Evolutionary conservation across 75 land plant species (phyloP).

Genomic region (Azolla pinnata): DNA sequence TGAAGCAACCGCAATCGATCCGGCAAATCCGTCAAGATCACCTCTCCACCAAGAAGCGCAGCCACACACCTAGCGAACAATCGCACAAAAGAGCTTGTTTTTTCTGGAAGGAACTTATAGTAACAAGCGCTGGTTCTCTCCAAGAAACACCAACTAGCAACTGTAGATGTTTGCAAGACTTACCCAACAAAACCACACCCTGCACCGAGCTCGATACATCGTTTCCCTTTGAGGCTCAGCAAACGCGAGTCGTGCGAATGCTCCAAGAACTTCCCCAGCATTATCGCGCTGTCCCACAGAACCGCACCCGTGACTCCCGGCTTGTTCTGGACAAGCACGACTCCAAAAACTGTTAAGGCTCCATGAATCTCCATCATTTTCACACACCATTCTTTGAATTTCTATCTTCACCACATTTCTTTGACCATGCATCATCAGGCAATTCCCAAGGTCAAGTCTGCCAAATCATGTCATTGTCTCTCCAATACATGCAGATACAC

Average conservation of each 20-base stretch:
- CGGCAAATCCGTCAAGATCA: conserved; percentile 66
- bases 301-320: conserved; percentile 89
- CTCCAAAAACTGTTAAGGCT: no score
- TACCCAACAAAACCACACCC: conserved; percentile 96
- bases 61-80: conserved; percentile 59
- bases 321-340: conserved; percentile 30
- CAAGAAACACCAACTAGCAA: no score
- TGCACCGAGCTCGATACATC: conserved; percentile 74
- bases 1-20: conserved; percentile 74
- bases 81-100: background rate
- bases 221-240: conserved; percentile 52
- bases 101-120: no score
- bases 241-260: conserved; percentile 58
- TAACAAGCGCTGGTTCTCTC: no score
- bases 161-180: no score
- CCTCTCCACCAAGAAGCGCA: conserved; percentile 73
- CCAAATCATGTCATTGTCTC: no score
- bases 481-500: no score
- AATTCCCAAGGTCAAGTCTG: no score
- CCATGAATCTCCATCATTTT: no score
- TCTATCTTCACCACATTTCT: no score
- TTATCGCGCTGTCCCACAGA: conserved; percentile 89
- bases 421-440: no score
- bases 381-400: no score
- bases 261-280: conserved; percentile 76